Evolutionary conservation across 257 asterid species (phyloP), one percentile per base, ranked within the genome.

Genomic region (Salvia rosmarinus): DNA sequence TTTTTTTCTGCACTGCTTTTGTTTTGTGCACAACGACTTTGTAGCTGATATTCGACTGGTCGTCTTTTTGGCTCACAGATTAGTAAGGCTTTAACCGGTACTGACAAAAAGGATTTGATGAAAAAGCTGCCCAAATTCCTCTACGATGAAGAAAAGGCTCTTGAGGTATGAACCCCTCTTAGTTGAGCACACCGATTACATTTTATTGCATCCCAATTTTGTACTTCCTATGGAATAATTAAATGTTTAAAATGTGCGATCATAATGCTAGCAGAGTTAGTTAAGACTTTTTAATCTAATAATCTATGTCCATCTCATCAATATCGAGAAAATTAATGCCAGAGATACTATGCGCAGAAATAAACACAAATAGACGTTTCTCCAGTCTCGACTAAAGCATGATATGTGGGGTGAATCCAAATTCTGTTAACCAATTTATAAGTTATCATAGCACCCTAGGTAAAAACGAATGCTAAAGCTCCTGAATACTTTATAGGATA

Each of bases 121-220:
- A 87, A 85, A 67, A 92, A 88, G 73, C 81, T 92, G 80, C 97
- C 98, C 59, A 92, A 92, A 72, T 92, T 92, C 77, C 67, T 88
- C 32, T 88, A 92, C 39, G 96, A 92, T 9, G 97, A 90, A 77
- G 98, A 88, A 67, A 92, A 90, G 67, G 94, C 85, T 74, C 64
- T 92, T 64, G 97, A 92, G 95, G 97, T 88, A 80, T 79, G 81
- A 21, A 30, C 23, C 44, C 52, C 63, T 76, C 19, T 58, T 64
- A 46, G 34, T 54, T 60, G 56, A 28, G 9, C 28, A 37, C 11
- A 9, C 40, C 54, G 23, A 9, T 37, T 16, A 23, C 20, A 46
- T 62, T 34, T 21, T 47, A 39, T 65, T 44, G 13, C 12, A 4
- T 56, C 37, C 55, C 50, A 17, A 12, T 72, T 17, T 34, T 4